A percentile compares a stretch with the other conserved stretches of the same genome.
Conservation (phyloP, 768 basidiomycete species). For the Amanita inopinata region DNA sequence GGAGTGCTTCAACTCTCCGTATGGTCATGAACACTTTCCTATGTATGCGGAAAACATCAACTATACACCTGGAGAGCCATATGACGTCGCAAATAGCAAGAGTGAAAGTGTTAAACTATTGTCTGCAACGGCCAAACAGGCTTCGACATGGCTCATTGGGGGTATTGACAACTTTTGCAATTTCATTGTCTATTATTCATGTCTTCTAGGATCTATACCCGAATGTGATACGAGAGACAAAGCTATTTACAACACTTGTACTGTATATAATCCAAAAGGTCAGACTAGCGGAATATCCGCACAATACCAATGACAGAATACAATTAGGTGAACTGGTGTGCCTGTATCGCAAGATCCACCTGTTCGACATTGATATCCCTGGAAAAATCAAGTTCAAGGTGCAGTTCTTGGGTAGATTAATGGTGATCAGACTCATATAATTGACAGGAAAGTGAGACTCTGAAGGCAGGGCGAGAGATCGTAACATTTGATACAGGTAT, state of each 20-base stretch:
- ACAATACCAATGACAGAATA: constrained; percentile 8
- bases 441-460: constrained; percentile 74
- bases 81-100: constrained; percentile 40
- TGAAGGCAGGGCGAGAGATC: constrained; percentile 64
- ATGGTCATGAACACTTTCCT: constrained; percentile 73
- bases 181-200: neutral
- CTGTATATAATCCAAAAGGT: constrained; percentile 81
- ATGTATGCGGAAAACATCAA: constrained; percentile 75
- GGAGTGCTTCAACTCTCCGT: constrained; percentile 89
- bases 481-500: constrained; percentile 86
- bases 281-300: constrained; percentile 4
- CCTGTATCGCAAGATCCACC: constrained; percentile 87
- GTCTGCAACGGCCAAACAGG: constrained; percentile 69
- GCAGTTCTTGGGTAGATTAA: neutral
- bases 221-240: constrained; percentile 57
- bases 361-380: constrained; percentile 97
- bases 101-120: constrained; percentile 81
- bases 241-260: constrained; percentile 88
- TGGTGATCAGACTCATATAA: neutral
- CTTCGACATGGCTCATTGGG: constrained; percentile 84
- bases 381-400: constrained; percentile 89
- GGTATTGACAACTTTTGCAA: constrained; percentile 33
- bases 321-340: constrained; percentile 71
- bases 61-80: constrained; percentile 46
- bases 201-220: constrained; percentile 77